These are phyloP conservation scores for Bolboschoenus planiculmis DNA, from an alignment of 176 grass and related monocot genomes.

Conservation along the genomic window DNA sequence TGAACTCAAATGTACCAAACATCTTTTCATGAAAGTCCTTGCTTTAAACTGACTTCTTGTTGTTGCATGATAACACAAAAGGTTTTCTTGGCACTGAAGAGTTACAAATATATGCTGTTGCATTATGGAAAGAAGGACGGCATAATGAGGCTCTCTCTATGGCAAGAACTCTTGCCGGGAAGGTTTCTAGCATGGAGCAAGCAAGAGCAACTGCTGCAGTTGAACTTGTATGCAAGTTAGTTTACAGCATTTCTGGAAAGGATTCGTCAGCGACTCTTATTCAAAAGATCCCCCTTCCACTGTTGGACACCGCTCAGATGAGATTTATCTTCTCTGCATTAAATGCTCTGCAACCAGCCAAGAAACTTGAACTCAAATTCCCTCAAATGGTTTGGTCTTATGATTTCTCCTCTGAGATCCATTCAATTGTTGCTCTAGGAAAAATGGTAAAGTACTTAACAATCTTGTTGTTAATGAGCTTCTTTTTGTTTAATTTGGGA, in stretches of 20 bases:
- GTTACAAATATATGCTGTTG: constrained; percentile 84
- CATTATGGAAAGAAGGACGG: constrained; percentile 78
- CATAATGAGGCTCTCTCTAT: constrained; percentile 52
- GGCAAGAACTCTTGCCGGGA: constrained; percentile 60
- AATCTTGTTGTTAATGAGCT: background rate
- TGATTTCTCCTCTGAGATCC: constrained; percentile 63
- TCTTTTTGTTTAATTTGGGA: constrained; percentile 5
- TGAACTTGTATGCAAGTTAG: constrained; percentile 78
- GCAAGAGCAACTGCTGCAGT: constrained; percentile 44
- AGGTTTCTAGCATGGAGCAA: constrained; percentile 49
- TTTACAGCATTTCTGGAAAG: constrained; percentile 65
- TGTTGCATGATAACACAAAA: constrained; percentile 23
- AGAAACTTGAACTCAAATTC: constrained; percentile 46
- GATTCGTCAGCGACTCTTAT: constrained; percentile 53
- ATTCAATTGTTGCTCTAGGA: constrained; percentile 80
- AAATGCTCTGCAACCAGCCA: constrained; percentile 77
- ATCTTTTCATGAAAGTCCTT: constrained; percentile 5
- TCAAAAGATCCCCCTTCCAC: constrained; percentile 61
- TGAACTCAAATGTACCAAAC: background rate
- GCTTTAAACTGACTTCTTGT: background rate
- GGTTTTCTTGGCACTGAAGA: constrained; percentile 58
- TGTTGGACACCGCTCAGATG: constrained; percentile 48
- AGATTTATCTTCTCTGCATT: constrained; percentile 72
- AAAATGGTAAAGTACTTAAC: constrained; percentile 56
- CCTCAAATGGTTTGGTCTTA: constrained; percentile 44